phyloP scores from a whole-genome alignment of 2,329 filamentous ascomycete species.

The Cordyceps fumosorosea region DNA sequence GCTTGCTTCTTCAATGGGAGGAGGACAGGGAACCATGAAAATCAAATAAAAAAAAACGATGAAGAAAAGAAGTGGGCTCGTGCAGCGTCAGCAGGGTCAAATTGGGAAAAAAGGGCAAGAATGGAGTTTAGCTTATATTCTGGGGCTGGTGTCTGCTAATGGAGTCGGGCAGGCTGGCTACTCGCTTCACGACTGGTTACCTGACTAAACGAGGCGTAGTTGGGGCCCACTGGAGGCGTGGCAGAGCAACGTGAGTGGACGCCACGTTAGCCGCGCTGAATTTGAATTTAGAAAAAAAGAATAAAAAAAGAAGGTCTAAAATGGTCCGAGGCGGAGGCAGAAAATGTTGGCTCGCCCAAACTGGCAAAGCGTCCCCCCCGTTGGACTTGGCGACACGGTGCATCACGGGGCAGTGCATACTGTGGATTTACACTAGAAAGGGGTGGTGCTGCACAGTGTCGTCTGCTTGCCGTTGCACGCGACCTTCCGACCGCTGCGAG shows the following conservation, averaged over 20 bases:
- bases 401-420: neutral
- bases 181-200: neutral
- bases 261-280: neutral
- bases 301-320: neutral
- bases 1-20: neutral
- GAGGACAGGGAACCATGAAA: neutral
- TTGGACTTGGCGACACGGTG: neutral
- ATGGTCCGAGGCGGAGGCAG: neutral
- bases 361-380: neutral
- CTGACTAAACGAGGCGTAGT: neutral
- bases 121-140: neutral
- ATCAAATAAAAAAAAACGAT: neutral
- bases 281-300: neutral
- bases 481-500: no score
- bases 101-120: neutral
- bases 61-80: neutral
- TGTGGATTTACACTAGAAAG: neutral
- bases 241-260: neutral
- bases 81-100: neutral
- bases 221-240: neutral
- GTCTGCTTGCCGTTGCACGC: no score
- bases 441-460: neutral
- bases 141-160: neutral
- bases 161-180: no score
- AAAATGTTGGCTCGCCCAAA: neutral